These are phyloP conservation scores for Handroanthus guayacan DNA, from an alignment of 257 asterid species.

Conservation along the genomic window DNA sequence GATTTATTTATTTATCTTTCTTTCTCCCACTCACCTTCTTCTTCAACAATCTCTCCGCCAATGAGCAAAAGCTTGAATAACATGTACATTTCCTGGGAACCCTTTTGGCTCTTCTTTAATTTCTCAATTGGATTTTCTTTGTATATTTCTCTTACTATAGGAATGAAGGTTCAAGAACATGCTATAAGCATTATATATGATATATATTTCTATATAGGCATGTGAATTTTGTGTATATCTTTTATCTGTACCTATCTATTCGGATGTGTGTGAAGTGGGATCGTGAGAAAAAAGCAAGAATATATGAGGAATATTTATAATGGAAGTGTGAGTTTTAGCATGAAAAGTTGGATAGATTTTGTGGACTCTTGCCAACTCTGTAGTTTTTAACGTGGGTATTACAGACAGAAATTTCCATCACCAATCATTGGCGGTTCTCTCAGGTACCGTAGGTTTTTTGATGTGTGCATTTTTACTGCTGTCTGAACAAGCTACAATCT, in stretches of 20 bases:
- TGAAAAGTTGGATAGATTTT: constrained; percentile 36
- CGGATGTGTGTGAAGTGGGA: neutral
- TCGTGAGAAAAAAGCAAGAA: constrained; percentile 6
- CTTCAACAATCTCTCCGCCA: constrained; percentile 86
- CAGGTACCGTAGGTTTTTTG: constrained; percentile 36
- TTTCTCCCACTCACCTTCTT: constrained; percentile 86
- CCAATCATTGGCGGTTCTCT: constrained; percentile 62
- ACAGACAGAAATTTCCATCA: constrained; percentile 44
- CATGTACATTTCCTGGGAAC: constrained; percentile 74
- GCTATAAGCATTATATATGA: neutral
- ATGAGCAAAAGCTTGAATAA: constrained; percentile 75
- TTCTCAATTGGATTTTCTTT: neutral
- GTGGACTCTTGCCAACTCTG: constrained; percentile 42
- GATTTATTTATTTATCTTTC: constrained; percentile 55
- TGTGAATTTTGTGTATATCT: constrained; percentile 10
- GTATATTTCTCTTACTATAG: neutral
- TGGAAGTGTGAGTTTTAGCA: constrained; percentile 6
- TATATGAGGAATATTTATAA: constrained; percentile 12
- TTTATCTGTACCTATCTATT: neutral
- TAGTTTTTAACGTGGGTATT: constrained; percentile 27
- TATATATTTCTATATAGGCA: neutral
- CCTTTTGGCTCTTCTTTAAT: constrained; percentile 46
- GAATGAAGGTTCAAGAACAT: constrained; percentile 41
- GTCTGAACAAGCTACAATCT: constrained; percentile 9
- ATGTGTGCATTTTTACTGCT: constrained; percentile 28